Conservation (phyloP, 257 asterid genomes). For the Scutellaria galericulata region DNA sequence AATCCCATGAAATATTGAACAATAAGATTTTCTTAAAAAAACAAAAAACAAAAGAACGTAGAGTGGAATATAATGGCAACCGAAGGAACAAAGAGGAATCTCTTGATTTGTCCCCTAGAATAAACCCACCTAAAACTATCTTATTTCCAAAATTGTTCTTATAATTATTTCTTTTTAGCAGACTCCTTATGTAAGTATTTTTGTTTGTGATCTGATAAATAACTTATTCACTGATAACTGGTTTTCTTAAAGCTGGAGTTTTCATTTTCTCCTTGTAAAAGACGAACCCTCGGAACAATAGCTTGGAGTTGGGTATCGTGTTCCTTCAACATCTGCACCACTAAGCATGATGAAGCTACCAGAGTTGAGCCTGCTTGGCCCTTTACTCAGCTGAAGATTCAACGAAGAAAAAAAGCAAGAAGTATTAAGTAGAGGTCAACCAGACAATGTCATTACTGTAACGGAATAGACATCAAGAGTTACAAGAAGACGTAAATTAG, state of each 20-base stretch:
- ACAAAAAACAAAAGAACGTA: too few relatives aligned
- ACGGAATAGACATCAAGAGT: constrained; percentile 20
- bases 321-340: constrained; percentile 85
- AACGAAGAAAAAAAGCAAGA: neutral
- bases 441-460: constrained; percentile 59
- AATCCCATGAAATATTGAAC: too few relatives aligned
- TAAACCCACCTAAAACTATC: too few relatives aligned
- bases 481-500: neutral
- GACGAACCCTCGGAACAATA: constrained; percentile 83
- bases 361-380: constrained; percentile 88
- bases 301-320: constrained; percentile 95
- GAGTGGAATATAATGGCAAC: too few relatives aligned
- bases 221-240: constrained; percentile 55
- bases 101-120: too few relatives aligned
- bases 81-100: too few relatives aligned
- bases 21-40: too few relatives aligned
- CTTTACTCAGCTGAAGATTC: constrained; percentile 62
- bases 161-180: too few relatives aligned
- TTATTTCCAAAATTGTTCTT: too few relatives aligned
- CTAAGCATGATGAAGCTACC: constrained; percentile 79
- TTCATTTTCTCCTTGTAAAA: constrained; percentile 77
- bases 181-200: too few relatives aligned
- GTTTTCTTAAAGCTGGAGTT: constrained; percentile 59
- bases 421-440: neutral
- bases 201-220: constrained; percentile 40